Evolutionary conservation across 2,329 filamentous ascomycete species (phyloP), one percentile per base, ranked within the genome.

Genomic region (Xylariales sp.): DNA sequence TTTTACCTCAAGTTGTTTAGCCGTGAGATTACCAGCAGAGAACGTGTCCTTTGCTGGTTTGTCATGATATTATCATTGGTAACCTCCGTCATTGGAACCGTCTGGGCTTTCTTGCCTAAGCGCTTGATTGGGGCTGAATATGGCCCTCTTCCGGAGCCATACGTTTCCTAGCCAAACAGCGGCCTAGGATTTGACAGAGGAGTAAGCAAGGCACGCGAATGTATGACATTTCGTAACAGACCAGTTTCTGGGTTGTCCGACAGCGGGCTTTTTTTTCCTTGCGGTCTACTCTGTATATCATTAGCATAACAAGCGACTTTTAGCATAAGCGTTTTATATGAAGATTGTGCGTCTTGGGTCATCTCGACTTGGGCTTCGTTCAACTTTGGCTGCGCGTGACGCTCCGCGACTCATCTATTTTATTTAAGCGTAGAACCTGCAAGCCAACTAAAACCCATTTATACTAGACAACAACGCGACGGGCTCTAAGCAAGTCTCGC

Each of bases 1-100:
- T 98, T 99, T 77, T 94, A 98, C 76, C 82, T 98, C 64, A 97
- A 94, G 81, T 88, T 98, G 1, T 98, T 97, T 78, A 89, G 90
- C 54, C 85, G 89, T 57, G 90, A 95, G 68, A 88, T 97, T 53
- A 81, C 84, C 0, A 72, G 79, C 0, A 77, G 78, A 28, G 93
- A 97, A 80, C 89, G 87, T 74, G 78, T 87, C 4, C 72, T 92
- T 52, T 89, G 91, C 74, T 94, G 89, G 84, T 77, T 82, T 16
- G 80, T 97, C 73, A 89, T 97, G 75, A 78, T 88, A 5, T 75
- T 92, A 12, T 96, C 92, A 64, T 84, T 87, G 0, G 76, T 89
- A 23, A 80, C 97, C 77, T 95, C 93, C 12, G 73, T 90, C 18
- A 78, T 95, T 4, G 94, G 94, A 53, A 98, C 95, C 0, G 86